Evolutionary conservation across 768 basidiomycete genomes (phyloP).

Genomic region (Ramaria rubella): DNA sequence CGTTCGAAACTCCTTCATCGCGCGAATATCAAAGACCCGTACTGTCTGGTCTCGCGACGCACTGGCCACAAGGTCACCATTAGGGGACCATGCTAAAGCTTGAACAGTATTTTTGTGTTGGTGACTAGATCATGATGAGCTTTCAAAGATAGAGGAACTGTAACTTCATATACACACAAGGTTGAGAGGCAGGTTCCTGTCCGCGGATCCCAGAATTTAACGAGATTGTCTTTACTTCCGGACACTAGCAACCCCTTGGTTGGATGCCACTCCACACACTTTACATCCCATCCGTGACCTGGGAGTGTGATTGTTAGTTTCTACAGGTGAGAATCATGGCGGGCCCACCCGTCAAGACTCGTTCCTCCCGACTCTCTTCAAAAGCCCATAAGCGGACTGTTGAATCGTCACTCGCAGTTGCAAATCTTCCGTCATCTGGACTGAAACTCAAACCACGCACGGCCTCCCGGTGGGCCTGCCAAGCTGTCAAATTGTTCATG

Average conservation of each 20-base stretch:
- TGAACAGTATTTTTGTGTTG: conserved; percentile 98
- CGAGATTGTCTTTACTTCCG: conserved; percentile 95
- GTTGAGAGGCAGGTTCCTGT: conserved; percentile 88
- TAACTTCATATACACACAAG: conserved; percentile 45
- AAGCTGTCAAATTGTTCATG: conserved; percentile 96
- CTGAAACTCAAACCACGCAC: conserved; percentile 89
- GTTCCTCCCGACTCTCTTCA: conserved; percentile 84
- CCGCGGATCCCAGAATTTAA: conserved; percentile 99
- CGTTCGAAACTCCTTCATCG: conserved; percentile 91
- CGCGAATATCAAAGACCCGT: conserved; percentile 94
- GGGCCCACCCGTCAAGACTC: conserved; percentile 67
- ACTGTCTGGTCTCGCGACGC: conserved; percentile 93
- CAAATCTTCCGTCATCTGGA: conserved; percentile 87
- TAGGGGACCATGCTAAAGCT: conserved; percentile 87
- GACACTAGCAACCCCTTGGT: conserved; percentile 92
- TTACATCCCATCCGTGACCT: conserved; percentile 99
- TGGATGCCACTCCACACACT: conserved; percentile 98
- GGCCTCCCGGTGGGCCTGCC: conserved; percentile 91
- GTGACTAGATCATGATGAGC: conserved; percentile 46
- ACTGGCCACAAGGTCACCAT: conserved; percentile 89
- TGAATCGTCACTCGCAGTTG: conserved; percentile 93
- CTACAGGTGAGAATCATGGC: background rate
- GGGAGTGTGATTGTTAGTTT: background rate
- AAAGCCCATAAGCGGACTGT: conserved; percentile 95
- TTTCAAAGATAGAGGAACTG: background rate